Conservation (phyloP, 768 basidiomycete genomes). For the Tulasnella sp. region DNA sequence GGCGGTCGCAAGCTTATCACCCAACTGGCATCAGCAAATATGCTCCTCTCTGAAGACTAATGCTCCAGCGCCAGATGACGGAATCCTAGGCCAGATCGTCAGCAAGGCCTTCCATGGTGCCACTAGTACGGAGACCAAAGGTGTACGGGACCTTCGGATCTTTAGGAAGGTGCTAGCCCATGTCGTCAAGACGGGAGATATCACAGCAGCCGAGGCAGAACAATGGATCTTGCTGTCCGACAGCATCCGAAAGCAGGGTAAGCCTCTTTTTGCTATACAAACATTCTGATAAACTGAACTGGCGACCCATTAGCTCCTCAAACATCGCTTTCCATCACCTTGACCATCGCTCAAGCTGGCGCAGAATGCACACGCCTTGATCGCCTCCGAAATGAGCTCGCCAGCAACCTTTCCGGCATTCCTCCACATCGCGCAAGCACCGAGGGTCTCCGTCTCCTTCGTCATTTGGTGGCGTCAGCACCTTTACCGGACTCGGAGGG, state of each 20-base stretch:
- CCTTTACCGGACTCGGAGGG: constrained; percentile 79
- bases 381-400: constrained; percentile 86
- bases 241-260: constrained; percentile 65
- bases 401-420: constrained; percentile 73
- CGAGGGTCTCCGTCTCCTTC: constrained; percentile 69
- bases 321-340: constrained; percentile 66
- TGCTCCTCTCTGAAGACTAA: constrained; percentile 44
- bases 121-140: constrained; percentile 48
- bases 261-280: constrained; percentile 37
- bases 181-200: constrained; percentile 60
- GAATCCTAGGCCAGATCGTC: background rate
- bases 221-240: constrained; percentile 75
- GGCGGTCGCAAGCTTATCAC: constrained; percentile 46
- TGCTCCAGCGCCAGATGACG: constrained; percentile 40
- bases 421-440: constrained; percentile 63
- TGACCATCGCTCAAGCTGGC: constrained; percentile 61
- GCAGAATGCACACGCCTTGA: constrained; percentile 74
- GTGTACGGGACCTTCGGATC: constrained; percentile 59
- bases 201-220: constrained; percentile 63
- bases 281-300: background rate
- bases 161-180: constrained; percentile 64
- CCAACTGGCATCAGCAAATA: constrained; percentile 54
- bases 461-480: constrained; percentile 70
- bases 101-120: background rate
- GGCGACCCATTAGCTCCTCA: constrained; percentile 59